These are phyloP conservation scores for Epicoccum nigrum DNA, from an alignment of 2,329 filamentous ascomycete species.

Conservation along the genomic window DNA sequence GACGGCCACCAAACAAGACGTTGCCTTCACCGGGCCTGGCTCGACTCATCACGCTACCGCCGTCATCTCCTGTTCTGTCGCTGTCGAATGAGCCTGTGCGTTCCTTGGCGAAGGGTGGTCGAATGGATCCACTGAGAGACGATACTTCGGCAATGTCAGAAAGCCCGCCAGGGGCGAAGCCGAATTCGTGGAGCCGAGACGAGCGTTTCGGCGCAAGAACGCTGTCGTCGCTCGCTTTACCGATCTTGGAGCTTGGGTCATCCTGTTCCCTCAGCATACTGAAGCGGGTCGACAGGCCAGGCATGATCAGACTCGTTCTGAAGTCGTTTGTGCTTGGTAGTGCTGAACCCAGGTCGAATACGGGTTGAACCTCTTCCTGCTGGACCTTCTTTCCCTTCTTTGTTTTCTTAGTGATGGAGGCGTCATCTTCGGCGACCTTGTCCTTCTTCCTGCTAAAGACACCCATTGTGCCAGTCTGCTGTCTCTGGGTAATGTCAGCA, in stretches of 20 bases:
- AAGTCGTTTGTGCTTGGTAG: constrained; percentile 88
- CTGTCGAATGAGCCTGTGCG: constrained; percentile 70
- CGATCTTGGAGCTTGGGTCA: constrained; percentile 84
- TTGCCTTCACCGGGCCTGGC: constrained; percentile 87
- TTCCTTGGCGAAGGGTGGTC: constrained; percentile 64
- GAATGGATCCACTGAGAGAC: constrained; percentile 64
- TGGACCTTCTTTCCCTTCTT: constrained; percentile 61
- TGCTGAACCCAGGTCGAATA: constrained; percentile 74
- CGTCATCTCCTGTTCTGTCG: constrained; percentile 70
- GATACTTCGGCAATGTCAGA: constrained; percentile 90
- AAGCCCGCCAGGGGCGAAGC: constrained; percentile 65
- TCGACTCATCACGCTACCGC: constrained; percentile 81
- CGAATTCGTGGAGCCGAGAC: constrained; percentile 77
- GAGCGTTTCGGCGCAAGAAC: constrained; percentile 83
- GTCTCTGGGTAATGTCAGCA: constrained; percentile 27
- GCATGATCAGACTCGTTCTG: constrained; percentile 94
- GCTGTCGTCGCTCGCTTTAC: constrained; percentile 94
- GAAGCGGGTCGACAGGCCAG: constrained; percentile 89
- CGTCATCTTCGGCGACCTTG: constrained; percentile 39
- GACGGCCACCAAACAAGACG: constrained; percentile 89
- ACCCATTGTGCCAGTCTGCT: constrained; percentile 68
- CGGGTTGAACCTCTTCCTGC: constrained; percentile 60
- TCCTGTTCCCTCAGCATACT: constrained; percentile 97
- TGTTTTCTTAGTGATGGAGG: constrained; percentile 36
- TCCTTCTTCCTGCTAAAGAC: constrained; percentile 75